phyloP scores from a whole-genome alignment of 495 filamentous ascomycete genomes.

The Entonaema liquescens region DNA sequence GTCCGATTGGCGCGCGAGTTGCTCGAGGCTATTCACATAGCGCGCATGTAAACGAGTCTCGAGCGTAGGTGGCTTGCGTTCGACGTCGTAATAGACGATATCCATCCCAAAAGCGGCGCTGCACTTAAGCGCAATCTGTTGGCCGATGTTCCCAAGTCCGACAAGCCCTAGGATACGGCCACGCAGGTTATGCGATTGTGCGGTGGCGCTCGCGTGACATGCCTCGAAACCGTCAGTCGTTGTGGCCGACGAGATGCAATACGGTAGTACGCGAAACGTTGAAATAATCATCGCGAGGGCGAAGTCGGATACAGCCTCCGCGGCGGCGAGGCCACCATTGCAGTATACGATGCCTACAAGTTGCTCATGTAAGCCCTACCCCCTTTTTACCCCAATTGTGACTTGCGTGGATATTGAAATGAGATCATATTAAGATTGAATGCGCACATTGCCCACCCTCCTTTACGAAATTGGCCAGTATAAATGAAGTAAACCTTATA shows the following conservation, averaged over 20 bases:
- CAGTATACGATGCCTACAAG: slow-evolving; percentile 71
- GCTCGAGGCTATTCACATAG: slow-evolving; percentile 60
- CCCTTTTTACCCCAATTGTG: neutral
- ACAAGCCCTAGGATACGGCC: slow-evolving; percentile 67
- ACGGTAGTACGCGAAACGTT: slow-evolving; percentile 70
- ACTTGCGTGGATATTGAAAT: neutral
- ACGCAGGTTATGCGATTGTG: slow-evolving; percentile 66
- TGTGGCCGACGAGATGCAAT: slow-evolving; percentile 60
- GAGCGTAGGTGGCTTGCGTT: slow-evolving; percentile 59
- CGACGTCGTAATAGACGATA: slow-evolving; percentile 72
- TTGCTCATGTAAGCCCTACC: neutral
- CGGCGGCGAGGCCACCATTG: slow-evolving; percentile 73
- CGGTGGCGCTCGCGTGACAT: slow-evolving; percentile 66
- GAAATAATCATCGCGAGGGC: slow-evolving; percentile 70
- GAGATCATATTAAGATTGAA: too few relatives aligned
- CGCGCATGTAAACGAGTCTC: slow-evolving; percentile 58
- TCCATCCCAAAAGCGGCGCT: slow-evolving; percentile 68
- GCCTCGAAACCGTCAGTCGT: slow-evolving; percentile 55
- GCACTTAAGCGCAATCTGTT: slow-evolving; percentile 67
- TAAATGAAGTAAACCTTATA: neutral
- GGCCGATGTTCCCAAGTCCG: slow-evolving; percentile 75
- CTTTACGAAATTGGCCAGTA: too few relatives aligned
- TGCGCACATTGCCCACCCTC: too few relatives aligned
- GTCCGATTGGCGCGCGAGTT: slow-evolving; percentile 64
- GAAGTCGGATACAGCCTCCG: slow-evolving; percentile 73